A percentile compares a stretch with the other conserved stretches of the same genome.
Evolutionary conservation across 2,329 filamentous ascomycete genomes (phyloP).

Genomic region (Daldinia sp.): DNA sequence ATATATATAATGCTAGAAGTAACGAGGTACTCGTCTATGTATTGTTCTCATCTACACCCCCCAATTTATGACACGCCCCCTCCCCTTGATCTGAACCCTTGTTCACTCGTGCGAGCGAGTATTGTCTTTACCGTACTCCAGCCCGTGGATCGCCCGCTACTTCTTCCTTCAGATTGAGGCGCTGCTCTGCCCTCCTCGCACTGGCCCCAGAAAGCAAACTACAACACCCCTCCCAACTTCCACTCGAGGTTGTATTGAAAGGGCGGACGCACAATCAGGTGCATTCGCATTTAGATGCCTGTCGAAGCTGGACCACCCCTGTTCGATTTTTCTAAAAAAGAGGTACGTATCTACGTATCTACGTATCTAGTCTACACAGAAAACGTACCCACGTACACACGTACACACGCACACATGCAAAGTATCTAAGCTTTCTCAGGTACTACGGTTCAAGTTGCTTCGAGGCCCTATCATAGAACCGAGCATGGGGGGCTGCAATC

Average conservation of each 20-base stretch:
- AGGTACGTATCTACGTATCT: slow-evolving; percentile 17
- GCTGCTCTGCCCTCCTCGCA: slow-evolving; percentile 23
- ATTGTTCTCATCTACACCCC: not conserved
- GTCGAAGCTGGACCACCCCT: slow-evolving; percentile 36
- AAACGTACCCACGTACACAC: not conserved
- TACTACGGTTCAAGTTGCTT: not conserved
- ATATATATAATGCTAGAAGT: not conserved
- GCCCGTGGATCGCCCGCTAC: slow-evolving; percentile 28
- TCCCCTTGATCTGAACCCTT: slow-evolving; percentile 6
- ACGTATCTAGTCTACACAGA: slow-evolving; percentile 6
- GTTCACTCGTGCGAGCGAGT: slow-evolving; percentile 21
- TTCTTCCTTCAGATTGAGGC: slow-evolving; percentile 21
- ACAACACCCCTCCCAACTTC: slow-evolving; percentile 8
- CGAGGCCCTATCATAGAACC: slow-evolving; percentile 5
- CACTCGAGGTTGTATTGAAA: slow-evolving; percentile 42
- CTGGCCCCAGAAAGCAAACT: slow-evolving; percentile 30
- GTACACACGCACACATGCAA: not conserved
- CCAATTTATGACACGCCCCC: too few relatives aligned
- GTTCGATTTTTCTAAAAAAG: not conserved
- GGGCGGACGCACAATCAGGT: slow-evolving; percentile 40
- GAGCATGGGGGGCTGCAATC: slow-evolving; percentile 20
- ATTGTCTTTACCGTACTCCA: slow-evolving; percentile 7
- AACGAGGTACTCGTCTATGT: not conserved
- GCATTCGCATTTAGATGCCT: slow-evolving; percentile 42
- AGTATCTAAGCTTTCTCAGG: slow-evolving; percentile 2